Percentiles rank a stretch among this genome's conserved stretches.
Evolutionary conservation across 805 yeast genomes (phyloP).

Genomic region (Blastobotrys americana): DNA sequence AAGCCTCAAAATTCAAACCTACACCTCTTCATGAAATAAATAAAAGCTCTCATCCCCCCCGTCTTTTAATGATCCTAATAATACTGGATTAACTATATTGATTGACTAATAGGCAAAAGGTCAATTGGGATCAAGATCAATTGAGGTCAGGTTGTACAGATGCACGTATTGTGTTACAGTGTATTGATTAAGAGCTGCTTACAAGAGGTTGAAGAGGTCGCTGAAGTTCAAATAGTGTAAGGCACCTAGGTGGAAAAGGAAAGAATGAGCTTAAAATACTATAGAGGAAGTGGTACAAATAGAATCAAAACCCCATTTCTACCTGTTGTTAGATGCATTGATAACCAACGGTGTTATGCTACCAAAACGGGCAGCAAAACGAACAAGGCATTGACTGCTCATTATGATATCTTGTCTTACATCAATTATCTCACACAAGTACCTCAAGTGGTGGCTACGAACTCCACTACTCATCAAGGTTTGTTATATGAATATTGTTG

Average conservation of each 20-base stretch:
- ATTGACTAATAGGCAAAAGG: too few species aligned
- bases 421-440: conserved; percentile 26
- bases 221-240: background rate
- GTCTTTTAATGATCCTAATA: too few species aligned
- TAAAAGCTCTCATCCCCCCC: too few species aligned
- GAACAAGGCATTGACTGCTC: conserved; percentile 16
- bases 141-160: too few species aligned
- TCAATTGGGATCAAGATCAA: too few species aligned
- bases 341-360: background rate
- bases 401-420: conserved; percentile 32
- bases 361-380: background rate
- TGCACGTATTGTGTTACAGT: too few species aligned
- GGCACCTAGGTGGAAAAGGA: background rate
- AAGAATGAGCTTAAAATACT: background rate
- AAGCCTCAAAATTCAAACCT: too few species aligned
- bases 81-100: too few species aligned
- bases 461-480: conserved; percentile 46
- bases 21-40: too few species aligned
- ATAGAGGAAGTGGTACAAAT: background rate
- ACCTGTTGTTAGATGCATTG: background rate
- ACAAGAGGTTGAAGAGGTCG: background rate
- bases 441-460: conserved; percentile 36
- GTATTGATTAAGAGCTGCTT: too few species aligned
- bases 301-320: background rate
- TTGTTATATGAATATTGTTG: conserved; percentile 47